Evolutionary conservation across 768 basidiomycete species (phyloP), one percentile per base, ranked within the genome.

Genomic region (Amanita thiersii): DNA sequence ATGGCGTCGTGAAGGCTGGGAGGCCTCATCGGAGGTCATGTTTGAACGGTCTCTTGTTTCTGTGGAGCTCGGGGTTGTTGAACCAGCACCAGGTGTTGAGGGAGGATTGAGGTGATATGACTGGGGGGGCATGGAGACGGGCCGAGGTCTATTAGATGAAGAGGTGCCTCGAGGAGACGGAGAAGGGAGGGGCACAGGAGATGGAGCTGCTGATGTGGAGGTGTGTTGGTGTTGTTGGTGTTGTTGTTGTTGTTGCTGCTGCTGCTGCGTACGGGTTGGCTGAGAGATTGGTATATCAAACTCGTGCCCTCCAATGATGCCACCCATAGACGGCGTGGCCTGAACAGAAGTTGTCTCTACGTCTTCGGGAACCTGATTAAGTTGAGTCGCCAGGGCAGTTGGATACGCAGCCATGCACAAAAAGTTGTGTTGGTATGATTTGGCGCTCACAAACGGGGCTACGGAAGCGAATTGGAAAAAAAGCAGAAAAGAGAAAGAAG

Each of bases 81-180:
- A 38, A 29, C 34, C 32, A 26, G 46, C 30, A 24, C 34, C 40
- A 25, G 45, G 34, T 29, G 31, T 14, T 35, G 38, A 18, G 15
- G 26, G 37, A 55, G 47, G 50, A 24, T 52, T 52, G 20, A 41
- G 33, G 38, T 48, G 56, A 52, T 59, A 72, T 17, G 72, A 52
- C 57, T 81, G 81, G 8, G 84, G 81, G 31, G 84, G 84, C 77
- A 86, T 81, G 6, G 85, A 86, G 37, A 81, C 67, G 36, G 84
- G 84, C 31, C 82, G 66, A 43, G 77, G 75, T 50, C 70, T 68
- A 49, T 62, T 63, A 39, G 64, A 56, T 51, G 58, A 44, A 39
- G 58, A 44, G 21, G 62, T 40, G 41, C 53, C 51, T 45, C 58
- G 49, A 50, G 60, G 41, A 54, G 50, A 41, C 52, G 56, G 51